These are phyloP conservation scores for Botrytis aclada DNA, from an alignment of 2,329 filamentous ascomycete species.

Conservation along the genomic window DNA sequence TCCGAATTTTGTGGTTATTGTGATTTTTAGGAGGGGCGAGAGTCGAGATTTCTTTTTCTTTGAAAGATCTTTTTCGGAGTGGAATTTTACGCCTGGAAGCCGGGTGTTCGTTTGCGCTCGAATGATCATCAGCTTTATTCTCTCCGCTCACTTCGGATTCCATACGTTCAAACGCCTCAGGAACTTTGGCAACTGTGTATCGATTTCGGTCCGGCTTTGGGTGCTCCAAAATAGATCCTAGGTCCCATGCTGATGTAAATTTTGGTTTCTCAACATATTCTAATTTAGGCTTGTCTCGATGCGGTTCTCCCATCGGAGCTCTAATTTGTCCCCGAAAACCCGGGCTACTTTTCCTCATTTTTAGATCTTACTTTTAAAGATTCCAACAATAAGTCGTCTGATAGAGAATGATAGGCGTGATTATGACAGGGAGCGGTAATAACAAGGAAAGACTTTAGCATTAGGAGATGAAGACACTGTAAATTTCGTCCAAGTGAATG, in stretches of 20 bases:
- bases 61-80: not conserved
- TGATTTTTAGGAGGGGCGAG: not conserved
- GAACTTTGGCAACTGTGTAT: not conserved
- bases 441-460: not conserved
- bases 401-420: not conserved
- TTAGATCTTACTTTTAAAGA: not conserved
- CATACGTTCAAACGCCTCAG: not conserved
- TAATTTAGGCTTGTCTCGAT: not conserved
- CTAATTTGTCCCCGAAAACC: not conserved
- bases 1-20: not conserved
- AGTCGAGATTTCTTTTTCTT: not conserved
- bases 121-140: not conserved
- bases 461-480: not conserved
- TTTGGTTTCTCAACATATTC: not conserved
- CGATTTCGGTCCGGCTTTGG: not conserved
- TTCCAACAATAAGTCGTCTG: not conserved
- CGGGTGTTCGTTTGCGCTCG: not conserved
- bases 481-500: too few relatives aligned
- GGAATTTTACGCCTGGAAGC: not conserved
- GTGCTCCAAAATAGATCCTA: fast-evolving
- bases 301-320: not conserved
- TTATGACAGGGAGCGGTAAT: too few relatives aligned
- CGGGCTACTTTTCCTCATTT: not conserved
- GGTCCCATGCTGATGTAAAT: too few relatives aligned
- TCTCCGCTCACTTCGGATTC: not conserved